Percentiles rank a stretch among this genome's conserved stretches.
These are phyloP conservation scores for Eucalyptus curtisii DNA, from an alignment of 345 rosid species.

Conservation along the genomic window DNA sequence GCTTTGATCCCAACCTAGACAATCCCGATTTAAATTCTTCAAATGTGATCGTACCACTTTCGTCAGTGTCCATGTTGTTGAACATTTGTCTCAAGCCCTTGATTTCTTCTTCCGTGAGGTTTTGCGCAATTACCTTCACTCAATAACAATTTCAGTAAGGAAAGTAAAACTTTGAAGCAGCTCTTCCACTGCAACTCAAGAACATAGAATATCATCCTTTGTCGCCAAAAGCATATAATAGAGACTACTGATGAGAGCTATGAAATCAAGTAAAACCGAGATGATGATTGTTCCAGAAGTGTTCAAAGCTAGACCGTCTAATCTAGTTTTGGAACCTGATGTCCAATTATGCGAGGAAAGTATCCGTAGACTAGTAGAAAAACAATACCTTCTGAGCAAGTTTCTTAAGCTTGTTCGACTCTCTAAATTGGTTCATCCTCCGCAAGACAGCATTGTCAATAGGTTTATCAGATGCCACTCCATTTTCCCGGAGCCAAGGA, in stretches of 20 bases:
- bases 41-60: constrained; percentile 72
- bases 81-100: constrained; percentile 77
- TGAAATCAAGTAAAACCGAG: neutral
- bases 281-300: neutral
- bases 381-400: constrained; percentile 71
- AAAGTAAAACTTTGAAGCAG: neutral
- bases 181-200: neutral
- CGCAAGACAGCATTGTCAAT: constrained; percentile 66
- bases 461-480: constrained; percentile 53
- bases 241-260: neutral
- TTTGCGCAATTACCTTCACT: constrained; percentile 70
- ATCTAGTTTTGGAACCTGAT: neutral
- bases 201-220: neutral
- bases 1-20: constrained; percentile 70
- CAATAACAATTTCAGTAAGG: neutral
- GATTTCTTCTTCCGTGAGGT: constrained; percentile 74
- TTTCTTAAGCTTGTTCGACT: constrained; percentile 86
- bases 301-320: neutral
- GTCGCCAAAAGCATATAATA: neutral
- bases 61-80: constrained; percentile 81
- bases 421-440: constrained; percentile 87
- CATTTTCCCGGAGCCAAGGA: constrained; percentile 67
- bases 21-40: constrained; percentile 71
- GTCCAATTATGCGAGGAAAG: neutral
- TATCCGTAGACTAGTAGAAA: neutral